Evolutionary conservation across 768 basidiomycete species (phyloP).

Genomic region (Mycena kentingensis): DNA sequence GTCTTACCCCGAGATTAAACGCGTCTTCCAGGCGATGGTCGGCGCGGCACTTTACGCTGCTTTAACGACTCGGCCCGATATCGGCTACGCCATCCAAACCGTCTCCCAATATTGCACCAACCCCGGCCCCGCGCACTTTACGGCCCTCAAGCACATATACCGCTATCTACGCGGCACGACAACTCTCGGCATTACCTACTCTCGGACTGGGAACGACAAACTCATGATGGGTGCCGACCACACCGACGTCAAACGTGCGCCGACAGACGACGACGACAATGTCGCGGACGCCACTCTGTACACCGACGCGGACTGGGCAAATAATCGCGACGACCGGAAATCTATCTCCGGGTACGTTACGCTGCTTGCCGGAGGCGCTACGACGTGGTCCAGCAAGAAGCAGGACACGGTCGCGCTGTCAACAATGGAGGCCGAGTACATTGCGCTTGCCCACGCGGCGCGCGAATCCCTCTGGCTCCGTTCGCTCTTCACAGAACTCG

Average conservation of each 20-base stretch:
- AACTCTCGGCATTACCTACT: neutral
- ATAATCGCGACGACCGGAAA: constrained; percentile 19
- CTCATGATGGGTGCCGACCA: too few relatives aligned
- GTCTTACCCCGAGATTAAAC: constrained; percentile 15
- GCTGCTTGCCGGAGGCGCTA: constrained; percentile 27
- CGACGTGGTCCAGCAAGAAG: constrained; percentile 34
- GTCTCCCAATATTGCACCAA: constrained; percentile 28
- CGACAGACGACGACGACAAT: neutral
- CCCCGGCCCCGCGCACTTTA: neutral
- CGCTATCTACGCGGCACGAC: constrained; percentile 8
- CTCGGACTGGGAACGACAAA: too few relatives aligned
- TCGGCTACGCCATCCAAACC: constrained; percentile 29
- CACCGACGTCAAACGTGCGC: too few relatives aligned
- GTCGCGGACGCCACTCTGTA: neutral
- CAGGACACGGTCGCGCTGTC: constrained; percentile 36
- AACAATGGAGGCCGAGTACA: constrained; percentile 40
- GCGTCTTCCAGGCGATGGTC: constrained; percentile 28
- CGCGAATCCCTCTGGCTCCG: constrained; percentile 35
- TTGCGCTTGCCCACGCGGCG: constrained; percentile 30
- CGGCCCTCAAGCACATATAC: neutral
- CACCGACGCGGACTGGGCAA: constrained; percentile 30
- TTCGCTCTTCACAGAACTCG: constrained; percentile 13
- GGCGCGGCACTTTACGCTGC: constrained; percentile 34
- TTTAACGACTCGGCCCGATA: constrained; percentile 35
- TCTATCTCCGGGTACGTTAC: constrained; percentile 35